Conservation (phyloP, 225 moss, liverwort and hornwort genomes). For the Sphagnum contortum region DNA sequence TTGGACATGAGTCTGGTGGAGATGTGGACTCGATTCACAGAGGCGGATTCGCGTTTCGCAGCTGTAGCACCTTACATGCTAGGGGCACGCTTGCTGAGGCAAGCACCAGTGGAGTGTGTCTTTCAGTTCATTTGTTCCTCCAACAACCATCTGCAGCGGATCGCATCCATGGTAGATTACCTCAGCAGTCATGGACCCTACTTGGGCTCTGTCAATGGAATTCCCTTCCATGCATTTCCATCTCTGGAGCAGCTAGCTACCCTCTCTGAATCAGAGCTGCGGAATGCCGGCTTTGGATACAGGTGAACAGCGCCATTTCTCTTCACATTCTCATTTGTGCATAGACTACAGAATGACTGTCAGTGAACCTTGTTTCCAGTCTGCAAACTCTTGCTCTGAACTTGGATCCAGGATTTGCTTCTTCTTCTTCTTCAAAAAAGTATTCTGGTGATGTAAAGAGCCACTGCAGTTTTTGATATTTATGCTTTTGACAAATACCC, state of each 20-base stretch:
- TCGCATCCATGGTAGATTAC: conserved; percentile 85
- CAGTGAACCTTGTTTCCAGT: too few relatives aligned
- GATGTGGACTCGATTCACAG: conserved; percentile 56
- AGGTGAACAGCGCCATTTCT: conserved; percentile 31
- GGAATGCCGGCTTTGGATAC: conserved; percentile 91
- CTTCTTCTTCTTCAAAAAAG: too few relatives aligned
- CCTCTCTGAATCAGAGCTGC: conserved; percentile 57
- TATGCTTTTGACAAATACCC: too few relatives aligned
- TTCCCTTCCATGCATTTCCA: conserved; percentile 78
- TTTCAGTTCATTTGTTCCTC: conserved; percentile 98
- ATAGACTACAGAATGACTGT: not conserved
- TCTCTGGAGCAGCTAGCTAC: conserved; percentile 49
- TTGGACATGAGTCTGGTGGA: conserved; percentile 55
- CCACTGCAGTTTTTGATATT: too few relatives aligned
- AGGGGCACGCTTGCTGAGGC: conserved; percentile 80
- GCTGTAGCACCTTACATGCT: conserved; percentile 85
- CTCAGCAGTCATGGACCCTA: conserved; percentile 50
- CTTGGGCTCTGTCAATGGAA: conserved; percentile 63
- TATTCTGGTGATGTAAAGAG: too few relatives aligned
- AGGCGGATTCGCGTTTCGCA: conserved; percentile 81
- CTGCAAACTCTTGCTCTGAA: too few relatives aligned
- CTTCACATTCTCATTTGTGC: not conserved
- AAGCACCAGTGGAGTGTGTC: conserved; percentile 76
- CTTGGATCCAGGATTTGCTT: too few relatives aligned
- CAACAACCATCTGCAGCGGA: conserved; percentile 94